Conservation (phyloP, 352 stramenopile species). For the Phytopythium chamaehyphon region DNA sequence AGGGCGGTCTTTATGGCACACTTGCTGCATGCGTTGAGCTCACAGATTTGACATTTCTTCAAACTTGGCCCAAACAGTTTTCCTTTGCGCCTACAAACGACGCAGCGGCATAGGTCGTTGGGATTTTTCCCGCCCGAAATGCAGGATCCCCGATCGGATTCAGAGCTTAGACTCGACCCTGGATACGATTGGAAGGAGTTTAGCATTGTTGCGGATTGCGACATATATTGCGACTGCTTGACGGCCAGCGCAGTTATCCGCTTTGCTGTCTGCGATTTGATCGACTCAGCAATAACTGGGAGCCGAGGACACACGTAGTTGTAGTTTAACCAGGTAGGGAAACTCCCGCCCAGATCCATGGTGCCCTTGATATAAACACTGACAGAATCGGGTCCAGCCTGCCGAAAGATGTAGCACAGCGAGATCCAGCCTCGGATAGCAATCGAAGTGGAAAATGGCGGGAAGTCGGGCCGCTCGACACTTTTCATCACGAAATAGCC, state of each 20-base stretch:
- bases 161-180: too few species aligned
- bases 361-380: slow-evolving; percentile 15
- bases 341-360: slow-evolving; percentile 9
- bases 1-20: slow-evolving; percentile 37
- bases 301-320: not conserved
- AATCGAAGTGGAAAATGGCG: slow-evolving; percentile 12
- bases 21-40: slow-evolving; percentile 25
- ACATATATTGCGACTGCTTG: too few species aligned
- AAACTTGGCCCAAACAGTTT: slow-evolving; percentile 11
- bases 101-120: too few species aligned
- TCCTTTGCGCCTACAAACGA: too few species aligned
- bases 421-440: slow-evolving; percentile 16
- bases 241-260: too few species aligned
- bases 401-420: slow-evolving; percentile 18
- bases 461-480: slow-evolving; percentile 23
- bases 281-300: too few species aligned
- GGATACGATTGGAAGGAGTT: too few species aligned
- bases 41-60: slow-evolving; percentile 30
- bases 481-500: slow-evolving; percentile 32
- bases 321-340: slow-evolving; percentile 10
- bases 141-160: too few species aligned
- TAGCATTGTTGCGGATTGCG: too few species aligned
- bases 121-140: too few species aligned
- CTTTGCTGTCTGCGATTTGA: too few species aligned
- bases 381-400: slow-evolving; percentile 9